Conservation (phyloP, 1,284 basidiomycete genomes). For the Wallemia mellicola region DNA sequence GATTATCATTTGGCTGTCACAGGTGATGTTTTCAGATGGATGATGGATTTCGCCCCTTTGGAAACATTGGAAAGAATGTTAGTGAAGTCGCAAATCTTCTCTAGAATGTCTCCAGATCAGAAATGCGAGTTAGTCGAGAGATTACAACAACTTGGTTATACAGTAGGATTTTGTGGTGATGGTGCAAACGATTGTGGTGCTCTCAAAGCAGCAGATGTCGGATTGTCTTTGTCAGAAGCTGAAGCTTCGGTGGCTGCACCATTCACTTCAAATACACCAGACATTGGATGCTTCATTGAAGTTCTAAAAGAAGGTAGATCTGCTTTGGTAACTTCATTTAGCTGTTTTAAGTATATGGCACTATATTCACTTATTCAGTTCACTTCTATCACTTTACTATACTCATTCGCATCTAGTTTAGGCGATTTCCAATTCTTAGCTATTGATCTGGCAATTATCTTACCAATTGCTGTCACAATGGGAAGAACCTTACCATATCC, state of each 20-base stretch:
- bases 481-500: conserved; percentile 72
- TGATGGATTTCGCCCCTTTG: conserved; percentile 76
- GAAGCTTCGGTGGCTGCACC: conserved; percentile 98
- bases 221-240: conserved; percentile 83
- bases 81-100: conserved; percentile 90
- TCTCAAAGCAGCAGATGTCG: conserved; percentile 91
- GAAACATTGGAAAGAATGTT: conserved; percentile 91
- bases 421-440: conserved; percentile 97
- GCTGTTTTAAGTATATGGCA: conserved; percentile 98
- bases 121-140: conserved; percentile 96
- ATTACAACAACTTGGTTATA: conserved; percentile 73
- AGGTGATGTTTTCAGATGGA: conserved; percentile 97
- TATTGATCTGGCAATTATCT: conserved; percentile 91
- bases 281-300: conserved; percentile 86
- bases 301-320: conserved; percentile 61
- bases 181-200: conserved; percentile 98
- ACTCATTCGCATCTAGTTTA: conserved; percentile 81
- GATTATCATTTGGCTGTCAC: conserved; percentile 82
- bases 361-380: conserved; percentile 75
- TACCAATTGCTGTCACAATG: conserved; percentile 92
- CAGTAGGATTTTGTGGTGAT: conserved; percentile 93
- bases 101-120: conserved; percentile 97
- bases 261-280: conserved; percentile 75
- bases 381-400: conserved; percentile 59
- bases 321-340: conserved; percentile 87